Evolutionary conservation across 805 yeast species (phyloP).

Genomic region (Candida sanyiensis): DNA sequence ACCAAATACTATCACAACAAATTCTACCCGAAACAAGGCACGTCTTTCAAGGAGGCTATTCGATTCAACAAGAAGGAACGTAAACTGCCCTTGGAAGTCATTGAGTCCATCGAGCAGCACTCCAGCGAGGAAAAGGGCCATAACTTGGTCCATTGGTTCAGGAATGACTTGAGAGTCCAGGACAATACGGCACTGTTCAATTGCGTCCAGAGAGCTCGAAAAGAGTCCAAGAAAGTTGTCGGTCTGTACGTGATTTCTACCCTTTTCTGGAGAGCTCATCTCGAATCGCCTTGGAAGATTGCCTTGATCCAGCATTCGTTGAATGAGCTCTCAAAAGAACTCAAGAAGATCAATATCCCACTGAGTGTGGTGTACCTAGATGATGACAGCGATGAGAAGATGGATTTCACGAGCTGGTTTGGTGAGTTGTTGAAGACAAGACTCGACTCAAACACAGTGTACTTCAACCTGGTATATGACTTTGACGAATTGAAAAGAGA

Average conservation of each 20-base stretch:
- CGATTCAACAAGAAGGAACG: constrained; percentile 12
- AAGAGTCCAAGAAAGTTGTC: constrained; percentile 31
- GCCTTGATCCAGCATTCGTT: constrained; percentile 34
- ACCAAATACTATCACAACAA: constrained; percentile 12
- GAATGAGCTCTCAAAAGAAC: constrained; percentile 25
- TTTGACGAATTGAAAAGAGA: constrained; percentile 32
- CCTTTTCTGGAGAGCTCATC: constrained; percentile 37
- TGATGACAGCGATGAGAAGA: constrained; percentile 9
- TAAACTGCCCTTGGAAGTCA: constrained; percentile 10
- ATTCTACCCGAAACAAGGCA: constrained; percentile 6
- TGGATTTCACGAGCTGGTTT: constrained; percentile 23
- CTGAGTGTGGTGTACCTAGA: constrained; percentile 24
- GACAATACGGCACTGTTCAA: constrained; percentile 39
- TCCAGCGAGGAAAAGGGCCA: constrained; percentile 2
- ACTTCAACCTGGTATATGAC: constrained; percentile 31
- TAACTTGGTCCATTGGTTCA: constrained; percentile 40
- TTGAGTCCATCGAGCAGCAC: constrained; percentile 7
- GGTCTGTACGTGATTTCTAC: constrained; percentile 38
- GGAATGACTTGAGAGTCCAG: constrained; percentile 38
- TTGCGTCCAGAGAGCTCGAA: constrained; percentile 31
- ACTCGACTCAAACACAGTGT: constrained; percentile 17
- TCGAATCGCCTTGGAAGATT: constrained; percentile 38
- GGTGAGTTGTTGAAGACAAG: constrained; percentile 11
- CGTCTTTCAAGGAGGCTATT: constrained; percentile 9
- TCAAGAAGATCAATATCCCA: constrained; percentile 34